Base-by-base conservation (phyloP, 176 grass and related monocot species). In the Miscanthus lutarioriparius region DNA sequence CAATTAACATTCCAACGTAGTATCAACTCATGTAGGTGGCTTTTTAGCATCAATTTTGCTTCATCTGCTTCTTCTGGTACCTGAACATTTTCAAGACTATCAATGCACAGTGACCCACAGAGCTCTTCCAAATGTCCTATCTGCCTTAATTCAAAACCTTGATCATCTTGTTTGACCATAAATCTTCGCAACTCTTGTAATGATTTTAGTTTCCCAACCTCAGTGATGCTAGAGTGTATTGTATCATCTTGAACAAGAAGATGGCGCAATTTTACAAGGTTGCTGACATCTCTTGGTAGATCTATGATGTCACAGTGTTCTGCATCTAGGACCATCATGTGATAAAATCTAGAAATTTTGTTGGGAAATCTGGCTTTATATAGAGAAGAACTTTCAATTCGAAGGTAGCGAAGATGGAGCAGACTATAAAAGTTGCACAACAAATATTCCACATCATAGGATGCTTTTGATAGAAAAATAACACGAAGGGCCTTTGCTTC, bases 301-400 rank as follows among this genome's bases (percentile, higher is more conserved):
- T n/a, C n/a, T n/a, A n/a, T n/a, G n/a, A n/a, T n/a, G n/a, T 1
- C 1, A 20, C 1, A 0, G 0, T 13, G 4, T 15, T 15, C 0
- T 77, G 22, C 0, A 77, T 36, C 32, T 37, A 77, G 5, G 2
- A 84, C 35, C 38, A 33, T 63, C 61, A 84, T 20, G 4, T 84
- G 71, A 84, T 76, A 84, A 2, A 84, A 74, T 43, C 69, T 63
- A 1, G 36, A 83, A 20, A 72, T 2, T 20, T 5, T 49, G 17
- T 15, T 54, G 2, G 63, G 19, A 44, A 51, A 16, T 20, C 4
- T 63, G 13, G 5, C 0, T 58, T 3, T 0, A 1, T 14, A 2
- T 27, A 19, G 0, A 3, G 0, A 0, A 20, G 0, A 0, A 27
- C 9, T 1, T 4, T 0, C 3, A 15, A 84, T 20, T 4, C 25